Conservation (phyloP, 202 grass and related monocot genomes). For the Zizania palustris region DNA sequence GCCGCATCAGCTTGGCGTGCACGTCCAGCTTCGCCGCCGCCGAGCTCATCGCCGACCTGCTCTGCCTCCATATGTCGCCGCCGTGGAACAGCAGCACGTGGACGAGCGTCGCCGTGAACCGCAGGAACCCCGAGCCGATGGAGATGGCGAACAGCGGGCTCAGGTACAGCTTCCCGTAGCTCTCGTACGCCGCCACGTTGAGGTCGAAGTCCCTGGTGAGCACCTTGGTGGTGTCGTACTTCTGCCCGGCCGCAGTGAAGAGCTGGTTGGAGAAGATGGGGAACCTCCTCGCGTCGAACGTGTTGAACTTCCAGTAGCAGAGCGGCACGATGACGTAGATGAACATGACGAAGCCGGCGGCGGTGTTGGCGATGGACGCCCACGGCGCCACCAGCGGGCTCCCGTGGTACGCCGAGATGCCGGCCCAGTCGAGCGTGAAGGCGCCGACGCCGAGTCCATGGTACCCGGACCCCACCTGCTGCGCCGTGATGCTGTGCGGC, state of each 20-base stretch:
- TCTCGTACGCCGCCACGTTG: constrained; percentile 79
- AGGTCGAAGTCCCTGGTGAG: constrained; percentile 80
- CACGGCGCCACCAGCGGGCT: constrained; percentile 92
- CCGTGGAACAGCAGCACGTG: constrained; percentile 93
- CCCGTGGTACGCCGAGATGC: constrained; percentile 96
- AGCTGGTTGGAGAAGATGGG: constrained; percentile 98
- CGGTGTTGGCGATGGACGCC: constrained; percentile 90
- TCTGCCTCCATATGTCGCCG: constrained; percentile 93
- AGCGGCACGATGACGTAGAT: constrained; percentile 89
- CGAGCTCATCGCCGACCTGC: constrained; percentile 65
- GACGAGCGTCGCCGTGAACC: constrained; percentile 87
- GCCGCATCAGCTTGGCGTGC: constrained; percentile 84
- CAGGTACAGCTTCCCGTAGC: constrained; percentile 91
- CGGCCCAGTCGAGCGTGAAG: constrained; percentile 96
- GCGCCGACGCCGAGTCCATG: constrained; percentile 86
- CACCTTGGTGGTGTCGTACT: constrained; percentile 91
- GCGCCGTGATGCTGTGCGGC: constrained; percentile 90
- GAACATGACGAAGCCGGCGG: constrained; percentile 91
- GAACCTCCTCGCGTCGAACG: constrained; percentile 80
- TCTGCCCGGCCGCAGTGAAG: constrained; percentile 69
- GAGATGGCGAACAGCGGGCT: constrained; percentile 96
- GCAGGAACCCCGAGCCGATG: constrained; percentile 89
- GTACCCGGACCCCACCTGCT: constrained; percentile 91
- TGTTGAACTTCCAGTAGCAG: constrained; percentile 93
- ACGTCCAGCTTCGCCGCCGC: constrained; percentile 61